A percentile compares a stretch with the other conserved stretches of the same genome.
Evolutionary conservation across 441 rosid genomes (phyloP).

Genomic region (California macrophylla): DNA sequence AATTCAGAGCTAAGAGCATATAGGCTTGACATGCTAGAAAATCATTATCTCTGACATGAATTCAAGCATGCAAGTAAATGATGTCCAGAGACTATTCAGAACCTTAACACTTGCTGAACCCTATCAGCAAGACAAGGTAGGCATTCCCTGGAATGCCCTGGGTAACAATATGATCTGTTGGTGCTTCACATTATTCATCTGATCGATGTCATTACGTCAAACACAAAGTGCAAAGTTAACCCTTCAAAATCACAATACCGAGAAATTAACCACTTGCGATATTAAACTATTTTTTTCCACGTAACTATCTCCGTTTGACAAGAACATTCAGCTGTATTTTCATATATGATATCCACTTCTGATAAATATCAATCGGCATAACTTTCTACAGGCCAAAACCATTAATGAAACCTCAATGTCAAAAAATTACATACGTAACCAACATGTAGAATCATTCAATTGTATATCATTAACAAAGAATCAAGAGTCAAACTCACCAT

Average conservation of each 20-base stretch:
- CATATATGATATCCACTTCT: not conserved
- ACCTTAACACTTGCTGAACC: not conserved
- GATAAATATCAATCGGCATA: not conserved
- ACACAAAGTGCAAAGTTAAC: not conserved
- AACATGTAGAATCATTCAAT: slow-evolving; percentile 6
- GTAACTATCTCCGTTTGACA: not conserved
- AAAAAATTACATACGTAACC: not conserved
- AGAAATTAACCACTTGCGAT: not conserved
- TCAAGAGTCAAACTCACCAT: slow-evolving; percentile 43
- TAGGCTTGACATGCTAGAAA: not conserved
- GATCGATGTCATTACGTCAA: not conserved
- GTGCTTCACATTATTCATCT: not conserved
- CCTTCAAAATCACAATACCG: not conserved
- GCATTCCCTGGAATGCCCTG: too few species aligned
- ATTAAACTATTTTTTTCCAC: not conserved
- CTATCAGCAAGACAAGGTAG: not conserved
- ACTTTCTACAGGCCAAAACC: not conserved
- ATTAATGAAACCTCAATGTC: not conserved
- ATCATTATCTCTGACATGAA: not conserved
- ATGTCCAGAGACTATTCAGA: not conserved
- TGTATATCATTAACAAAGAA: slow-evolving; percentile 8
- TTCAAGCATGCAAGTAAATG: not conserved
- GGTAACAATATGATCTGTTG: not conserved
- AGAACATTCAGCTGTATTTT: not conserved
- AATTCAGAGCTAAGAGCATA: not conserved